Base-by-base conservation (phyloP, 2,329 filamentous ascomycete species). In the Neofusicoccum cordaticola region DNA sequence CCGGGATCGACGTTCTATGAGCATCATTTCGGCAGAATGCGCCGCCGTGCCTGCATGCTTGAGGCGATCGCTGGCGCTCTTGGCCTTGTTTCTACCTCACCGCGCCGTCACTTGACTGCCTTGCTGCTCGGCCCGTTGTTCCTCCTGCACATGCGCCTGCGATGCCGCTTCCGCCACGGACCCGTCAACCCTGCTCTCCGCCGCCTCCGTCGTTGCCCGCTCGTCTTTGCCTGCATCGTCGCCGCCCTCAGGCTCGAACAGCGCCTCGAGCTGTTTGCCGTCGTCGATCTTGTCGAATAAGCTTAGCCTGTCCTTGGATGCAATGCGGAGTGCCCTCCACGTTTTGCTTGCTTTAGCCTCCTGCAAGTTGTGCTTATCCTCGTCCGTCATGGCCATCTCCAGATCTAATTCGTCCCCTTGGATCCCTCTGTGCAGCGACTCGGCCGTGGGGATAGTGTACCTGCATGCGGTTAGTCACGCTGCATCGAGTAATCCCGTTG, bases 271-370 rank as follows among this genome's bases (percentile, higher is more conserved):
- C 68, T 92, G 91, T 73, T 90, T 90, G 45, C 90, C 88, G 68
- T 93, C 89, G 63, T 97, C 93, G 53, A 97, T 90, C 76, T 90
- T 92, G 76, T 98, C 93, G 75, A 98, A 95, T 19, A 88, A 81
- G 50, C 87, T 85, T 69, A 98, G 84, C 70, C 90, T 90, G 64
- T 84, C 87, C 68, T 87, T 87, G 64, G 90, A 88, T 9, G 92
- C 90, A 68, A 96, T 86, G 61, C 95, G 88, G 67, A 99, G 81
- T 4, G 92, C 91, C 69, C 93, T 87, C 95, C 95, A 99, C 64
- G 88, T 90, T 76, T 96, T 94, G 80, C 92, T 97, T 19, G 89
- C 87, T 75, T 96, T 96, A 63, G 88, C 85, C 68, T 91, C 90
- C 78, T 76, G 85, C 79, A 80, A 84, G 69, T 77, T 76, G 56